Conservation (phyloP, 2,329 filamentous ascomycete species). For the Hypoxylon sp. region DNA sequence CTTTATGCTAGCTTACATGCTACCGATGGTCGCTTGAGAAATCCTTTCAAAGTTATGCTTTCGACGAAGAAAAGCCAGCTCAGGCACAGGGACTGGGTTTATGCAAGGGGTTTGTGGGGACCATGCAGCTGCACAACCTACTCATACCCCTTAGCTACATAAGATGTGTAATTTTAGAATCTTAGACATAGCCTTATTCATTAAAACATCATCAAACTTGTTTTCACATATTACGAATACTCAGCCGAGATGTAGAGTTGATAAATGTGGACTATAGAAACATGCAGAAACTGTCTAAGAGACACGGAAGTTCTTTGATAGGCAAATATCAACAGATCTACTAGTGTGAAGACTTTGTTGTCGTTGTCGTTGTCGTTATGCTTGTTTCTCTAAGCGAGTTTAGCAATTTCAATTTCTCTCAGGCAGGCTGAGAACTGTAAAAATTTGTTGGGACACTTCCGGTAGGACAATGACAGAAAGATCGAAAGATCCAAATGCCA, state of each 20-base stretch:
- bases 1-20: conserved; percentile 14
- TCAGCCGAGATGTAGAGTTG: conserved; percentile 34
- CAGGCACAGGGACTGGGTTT: conserved; percentile 28
- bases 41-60: conserved; percentile 34
- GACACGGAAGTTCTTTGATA: conserved; percentile 13
- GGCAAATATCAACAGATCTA: background rate
- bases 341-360: background rate
- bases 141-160: conserved; percentile 26
- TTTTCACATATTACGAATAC: conserved; percentile 32
- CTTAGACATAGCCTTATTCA: conserved; percentile 33
- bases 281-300: too few relatives aligned
- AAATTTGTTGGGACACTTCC: conserved; percentile 37
- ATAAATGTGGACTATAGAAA: conserved; percentile 29
- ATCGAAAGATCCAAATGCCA: conserved; percentile 40
- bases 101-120: conserved; percentile 35
- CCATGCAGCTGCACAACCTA: conserved; percentile 22
- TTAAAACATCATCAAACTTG: conserved; percentile 33
- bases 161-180: conserved; percentile 31
- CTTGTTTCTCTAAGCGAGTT: conserved; percentile 19
- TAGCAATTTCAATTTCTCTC: conserved; percentile 27
- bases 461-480: conserved; percentile 39
- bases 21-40: conserved; percentile 1
- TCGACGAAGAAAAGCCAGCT: conserved; percentile 20
- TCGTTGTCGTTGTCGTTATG: conserved; percentile 22
- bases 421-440: conserved; percentile 28